phyloP scores from a whole-genome alignment of 495 filamentous ascomycete genomes.

The Aspergillus cristatus region DNA sequence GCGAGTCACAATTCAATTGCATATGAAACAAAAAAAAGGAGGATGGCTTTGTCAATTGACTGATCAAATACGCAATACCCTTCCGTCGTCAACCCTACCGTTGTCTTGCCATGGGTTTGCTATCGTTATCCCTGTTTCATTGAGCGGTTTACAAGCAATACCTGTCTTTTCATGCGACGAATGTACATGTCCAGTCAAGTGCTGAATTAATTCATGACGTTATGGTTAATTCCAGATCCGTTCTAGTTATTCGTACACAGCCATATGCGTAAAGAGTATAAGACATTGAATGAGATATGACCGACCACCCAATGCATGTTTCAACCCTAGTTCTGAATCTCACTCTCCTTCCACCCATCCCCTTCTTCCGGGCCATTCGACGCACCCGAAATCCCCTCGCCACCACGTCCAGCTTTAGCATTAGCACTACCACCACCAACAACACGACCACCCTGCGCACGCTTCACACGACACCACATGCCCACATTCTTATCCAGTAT shows the following conservation, averaged over 20 bases:
- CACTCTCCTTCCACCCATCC: constrained; percentile 43
- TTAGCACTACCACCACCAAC: constrained; percentile 37
- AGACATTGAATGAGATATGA: no score
- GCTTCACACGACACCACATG: constrained; percentile 86
- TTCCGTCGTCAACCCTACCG: no score
- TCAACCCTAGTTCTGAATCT: constrained; percentile 35
- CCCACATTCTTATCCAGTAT: constrained; percentile 82
- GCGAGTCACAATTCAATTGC: constrained; percentile 1
- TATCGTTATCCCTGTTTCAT: no score
- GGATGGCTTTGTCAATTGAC: no score
- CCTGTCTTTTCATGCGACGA: neutral
- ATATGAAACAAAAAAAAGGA: constrained; percentile 1
- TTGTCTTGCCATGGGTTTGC: no score
- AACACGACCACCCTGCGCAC: constrained; percentile 68
- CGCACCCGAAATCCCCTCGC: constrained; percentile 33
- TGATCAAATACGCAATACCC: no score
- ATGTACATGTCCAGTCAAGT: neutral
- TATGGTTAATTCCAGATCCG: no score
- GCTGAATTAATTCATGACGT: no score
- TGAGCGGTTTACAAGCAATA: no score
- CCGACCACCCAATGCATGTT: neutral
- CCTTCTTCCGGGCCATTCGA: constrained; percentile 31
- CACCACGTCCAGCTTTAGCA: constrained; percentile 30
- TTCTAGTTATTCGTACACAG: no score
- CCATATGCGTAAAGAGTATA: no score